A percentile compares a stretch with the other conserved stretches of the same genome.
phyloP scores from a whole-genome alignment of 2,329 filamentous ascomycete genomes.

The Verticillium longisporum region DNA sequence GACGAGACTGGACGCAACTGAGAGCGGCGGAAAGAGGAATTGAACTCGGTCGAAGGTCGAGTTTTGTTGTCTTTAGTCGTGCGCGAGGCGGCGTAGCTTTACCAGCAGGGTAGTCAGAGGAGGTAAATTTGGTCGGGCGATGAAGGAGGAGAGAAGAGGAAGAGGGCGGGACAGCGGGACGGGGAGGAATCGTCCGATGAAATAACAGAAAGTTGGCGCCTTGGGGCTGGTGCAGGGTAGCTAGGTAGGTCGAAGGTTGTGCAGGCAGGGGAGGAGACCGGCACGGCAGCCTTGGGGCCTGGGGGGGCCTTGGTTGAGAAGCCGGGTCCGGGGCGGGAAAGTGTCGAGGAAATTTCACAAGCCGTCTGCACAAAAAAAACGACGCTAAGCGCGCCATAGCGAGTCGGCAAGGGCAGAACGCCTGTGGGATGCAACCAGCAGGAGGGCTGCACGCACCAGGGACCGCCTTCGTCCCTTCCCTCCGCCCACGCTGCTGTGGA shows the following conservation, averaged over 20 bases:
- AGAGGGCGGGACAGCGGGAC: background rate
- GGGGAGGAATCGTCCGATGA: background rate
- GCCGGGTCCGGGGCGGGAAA: background rate
- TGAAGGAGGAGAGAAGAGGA: background rate
- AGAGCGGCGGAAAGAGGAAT: background rate
- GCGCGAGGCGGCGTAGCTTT: background rate
- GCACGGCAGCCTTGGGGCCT: background rate
- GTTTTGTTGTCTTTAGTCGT: background rate
- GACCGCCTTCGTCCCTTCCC: background rate
- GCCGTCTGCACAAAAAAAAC: background rate
- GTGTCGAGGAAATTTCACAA: conserved; percentile 1
- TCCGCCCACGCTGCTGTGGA: background rate
- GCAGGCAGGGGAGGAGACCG: background rate
- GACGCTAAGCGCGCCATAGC: background rate
- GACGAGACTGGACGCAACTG: background rate
- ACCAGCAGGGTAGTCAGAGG: background rate
- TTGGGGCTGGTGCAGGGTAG: background rate
- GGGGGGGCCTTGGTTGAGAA: no score
- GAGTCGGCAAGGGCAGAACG: background rate
- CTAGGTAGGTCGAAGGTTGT: background rate
- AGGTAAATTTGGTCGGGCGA: background rate
- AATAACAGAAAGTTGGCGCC: background rate
- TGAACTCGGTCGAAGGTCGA: background rate
- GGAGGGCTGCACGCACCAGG: background rate
- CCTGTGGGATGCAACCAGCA: background rate